Conservation (phyloP, 1,139 yeast genomes). For the Lodderomyces jiufengensis region DNA sequence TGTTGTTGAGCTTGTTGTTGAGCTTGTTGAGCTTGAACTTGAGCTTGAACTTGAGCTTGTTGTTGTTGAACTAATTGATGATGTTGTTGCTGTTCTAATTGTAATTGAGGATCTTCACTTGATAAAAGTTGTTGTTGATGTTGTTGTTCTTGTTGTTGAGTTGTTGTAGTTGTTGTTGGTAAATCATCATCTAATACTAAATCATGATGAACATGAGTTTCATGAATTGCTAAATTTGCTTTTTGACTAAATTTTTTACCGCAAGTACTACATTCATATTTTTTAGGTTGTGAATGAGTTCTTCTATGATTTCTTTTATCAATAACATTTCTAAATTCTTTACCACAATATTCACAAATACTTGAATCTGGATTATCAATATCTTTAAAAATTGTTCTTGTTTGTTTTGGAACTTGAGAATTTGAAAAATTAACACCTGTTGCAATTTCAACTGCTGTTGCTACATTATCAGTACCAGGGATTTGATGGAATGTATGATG, state of each 20-base stretch:
- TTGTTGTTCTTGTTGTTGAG: constrained; percentile 1
- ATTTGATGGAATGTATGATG: neutral
- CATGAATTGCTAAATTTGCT: constrained; percentile 15
- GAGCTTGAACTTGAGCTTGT: neutral
- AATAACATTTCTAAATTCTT: constrained; percentile 13
- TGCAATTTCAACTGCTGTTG: too few species aligned
- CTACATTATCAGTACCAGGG: neutral
- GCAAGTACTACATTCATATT: constrained; percentile 18
- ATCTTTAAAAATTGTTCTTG: constrained; percentile 14
- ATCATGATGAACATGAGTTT: constrained; percentile 16
- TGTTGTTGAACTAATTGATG: constrained; percentile 1
- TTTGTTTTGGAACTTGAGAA: constrained; percentile 10
- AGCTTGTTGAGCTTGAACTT: neutral
- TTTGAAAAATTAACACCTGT: constrained; percentile 1
- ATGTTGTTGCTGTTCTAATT: neutral
- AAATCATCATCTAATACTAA: constrained; percentile 11
- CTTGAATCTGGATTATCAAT: constrained; percentile 14
- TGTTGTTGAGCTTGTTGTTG: constrained; percentile 1
- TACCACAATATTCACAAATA: constrained; percentile 13
- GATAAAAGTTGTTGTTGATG: neutral
- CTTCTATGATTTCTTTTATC: constrained; percentile 16
- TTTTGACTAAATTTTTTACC: constrained; percentile 23
- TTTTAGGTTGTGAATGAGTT: constrained; percentile 16
- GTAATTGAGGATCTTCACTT: neutral
- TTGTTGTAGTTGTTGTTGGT: neutral